These are phyloP conservation scores for Hypoxylon lienhwacheense DNA, from an alignment of 495 filamentous ascomycete species.

Conservation along the genomic window DNA sequence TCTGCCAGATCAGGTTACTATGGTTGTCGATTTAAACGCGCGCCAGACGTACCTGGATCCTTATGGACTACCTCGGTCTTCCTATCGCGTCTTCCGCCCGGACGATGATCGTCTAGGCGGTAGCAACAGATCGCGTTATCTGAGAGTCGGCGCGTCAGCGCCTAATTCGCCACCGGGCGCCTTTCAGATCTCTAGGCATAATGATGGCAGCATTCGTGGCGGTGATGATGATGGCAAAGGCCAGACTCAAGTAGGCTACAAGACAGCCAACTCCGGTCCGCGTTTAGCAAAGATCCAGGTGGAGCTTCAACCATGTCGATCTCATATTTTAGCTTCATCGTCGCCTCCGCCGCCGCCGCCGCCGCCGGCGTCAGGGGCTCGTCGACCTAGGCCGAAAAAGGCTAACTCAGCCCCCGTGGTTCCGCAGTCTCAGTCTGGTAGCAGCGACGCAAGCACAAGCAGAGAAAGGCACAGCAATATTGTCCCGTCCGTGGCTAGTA, in stretches of 20 bases:
- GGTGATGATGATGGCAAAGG: background rate
- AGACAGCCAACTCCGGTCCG: background rate
- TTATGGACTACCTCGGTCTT: conserved; percentile 27
- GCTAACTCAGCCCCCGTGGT: conserved; percentile 19
- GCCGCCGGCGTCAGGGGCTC: too few relatives aligned
- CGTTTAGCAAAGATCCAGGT: conserved; percentile 23
- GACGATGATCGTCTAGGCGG: conserved; percentile 15
- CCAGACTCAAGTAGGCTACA: background rate
- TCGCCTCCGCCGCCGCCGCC: background rate
- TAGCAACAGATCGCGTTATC: conserved; percentile 19
- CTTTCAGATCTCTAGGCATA: conserved; percentile 18
- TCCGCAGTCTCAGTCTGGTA: conserved; percentile 3
- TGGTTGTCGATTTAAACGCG: conserved; percentile 27
- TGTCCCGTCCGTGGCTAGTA: background rate
- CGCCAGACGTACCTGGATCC: conserved; percentile 30
- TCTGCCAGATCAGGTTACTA: conserved; percentile 14
- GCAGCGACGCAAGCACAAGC: background rate
- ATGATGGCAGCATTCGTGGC: background rate
- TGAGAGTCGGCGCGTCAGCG: conserved; percentile 20
- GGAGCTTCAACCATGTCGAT: conserved; percentile 18
- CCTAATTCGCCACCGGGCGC: conserved; percentile 26
- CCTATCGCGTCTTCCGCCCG: conserved; percentile 4
- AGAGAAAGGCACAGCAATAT: background rate
- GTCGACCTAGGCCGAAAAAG: conserved; percentile 21
- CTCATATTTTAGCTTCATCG: background rate